These are phyloP conservation scores for Alternaria consortialis DNA, from an alignment of 2,329 filamentous ascomycete genomes.

Conservation along the genomic window DNA sequence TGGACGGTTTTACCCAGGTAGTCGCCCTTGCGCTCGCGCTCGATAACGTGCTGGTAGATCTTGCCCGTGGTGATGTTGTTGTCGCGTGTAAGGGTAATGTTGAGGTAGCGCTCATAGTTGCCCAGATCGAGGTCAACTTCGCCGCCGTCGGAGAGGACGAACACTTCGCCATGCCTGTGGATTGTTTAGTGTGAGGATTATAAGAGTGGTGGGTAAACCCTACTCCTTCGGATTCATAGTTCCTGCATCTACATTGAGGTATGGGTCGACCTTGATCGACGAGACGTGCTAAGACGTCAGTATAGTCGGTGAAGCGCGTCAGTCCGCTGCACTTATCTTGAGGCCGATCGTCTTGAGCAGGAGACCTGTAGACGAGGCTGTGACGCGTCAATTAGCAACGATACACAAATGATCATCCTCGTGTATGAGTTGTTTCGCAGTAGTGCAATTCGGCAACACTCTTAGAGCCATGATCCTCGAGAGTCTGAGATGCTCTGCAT, in stretches of 20 bases:
- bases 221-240: constrained; percentile 74
- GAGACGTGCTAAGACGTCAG: constrained; percentile 63
- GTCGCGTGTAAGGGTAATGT: constrained; percentile 80
- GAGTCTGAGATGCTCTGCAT: background rate
- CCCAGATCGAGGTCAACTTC: constrained; percentile 79
- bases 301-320: constrained; percentile 23
- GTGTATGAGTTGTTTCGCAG: background rate
- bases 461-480: background rate
- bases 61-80: constrained; percentile 99
- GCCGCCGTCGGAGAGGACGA: constrained; percentile 84
- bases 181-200: constrained; percentile 18
- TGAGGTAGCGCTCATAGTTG: constrained; percentile 83
- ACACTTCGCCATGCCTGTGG: constrained; percentile 82
- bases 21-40: constrained; percentile 74
- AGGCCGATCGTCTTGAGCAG: constrained; percentile 82
- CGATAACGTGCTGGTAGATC: constrained; percentile 89
- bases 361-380: constrained; percentile 75
- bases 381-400: constrained; percentile 40
- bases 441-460: background rate
- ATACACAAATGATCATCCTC: background rate
- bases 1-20: constrained; percentile 92
- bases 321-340: constrained; percentile 66
- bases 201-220: constrained; percentile 37
- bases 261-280: constrained; percentile 75
- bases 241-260: constrained; percentile 80